Base-by-base conservation (phyloP, 768 basidiomycete genomes). In the Clathrus columnatus region DNA sequence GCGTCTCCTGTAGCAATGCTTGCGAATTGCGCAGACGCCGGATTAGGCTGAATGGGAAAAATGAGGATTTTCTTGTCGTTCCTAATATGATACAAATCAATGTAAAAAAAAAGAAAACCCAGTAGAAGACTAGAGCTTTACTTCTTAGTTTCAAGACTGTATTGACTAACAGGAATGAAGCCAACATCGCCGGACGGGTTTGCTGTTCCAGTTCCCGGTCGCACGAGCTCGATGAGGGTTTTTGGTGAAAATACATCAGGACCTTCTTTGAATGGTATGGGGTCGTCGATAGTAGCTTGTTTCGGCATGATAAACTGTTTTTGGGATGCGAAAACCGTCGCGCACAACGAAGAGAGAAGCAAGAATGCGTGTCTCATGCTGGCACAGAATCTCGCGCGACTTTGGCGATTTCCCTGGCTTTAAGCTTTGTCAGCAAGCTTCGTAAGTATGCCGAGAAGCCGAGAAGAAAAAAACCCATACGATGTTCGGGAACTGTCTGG, bases 131-230 rank as follows among this genome's bases (percentile, higher is more conserved):
- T 24, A 18, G 20, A n/a, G 18, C 68, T 83, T 65, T 61, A 91
- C 87, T 83, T 83, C 65, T 85, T 83, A 55, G 85, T 81, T 49
- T 82, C 73, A 57, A 90, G 77, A 11, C 84, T 84, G 66, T 82
- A 87, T 67, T 83, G 79, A 69, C 77, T 82, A 64, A 81, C 72
- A 2, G 83, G 72, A 18, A 87, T 73, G 57, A 90, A 65, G 21
- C 82, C 80, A 61, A 93, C 68, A 68, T 87, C 82, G 21, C 86
- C 89, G 0, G 70, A 73, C 16, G 73, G 67, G 63, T 89, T 91
- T 17, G 87, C 76, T n/a, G 81, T 70, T 5, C 84, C 86, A 11
- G 63, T 64, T 1, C 82, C 81, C 5, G 90, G 84, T 52, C 90
- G 75, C 10, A 78, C 79, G 42, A 92, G 75, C 64, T 79, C 67